These are phyloP conservation scores for Pseudozyma sp. DNA, from an alignment of 1,284 basidiomycete species.

Conservation along the genomic window DNA sequence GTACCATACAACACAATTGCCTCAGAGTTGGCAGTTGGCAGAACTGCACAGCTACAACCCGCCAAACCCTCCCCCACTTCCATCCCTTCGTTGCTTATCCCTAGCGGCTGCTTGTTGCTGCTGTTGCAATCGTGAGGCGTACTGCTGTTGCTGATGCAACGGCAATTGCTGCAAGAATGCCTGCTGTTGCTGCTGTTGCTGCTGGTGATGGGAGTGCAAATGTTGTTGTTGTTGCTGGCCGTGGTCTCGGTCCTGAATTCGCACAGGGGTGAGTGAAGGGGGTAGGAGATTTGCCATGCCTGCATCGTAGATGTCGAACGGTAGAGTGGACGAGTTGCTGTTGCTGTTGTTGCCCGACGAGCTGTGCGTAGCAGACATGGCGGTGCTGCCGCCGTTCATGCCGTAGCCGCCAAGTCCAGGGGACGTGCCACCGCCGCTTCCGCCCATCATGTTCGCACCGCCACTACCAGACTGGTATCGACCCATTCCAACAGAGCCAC, in stretches of 20 bases:
- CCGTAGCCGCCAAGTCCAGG: slow-evolving; percentile 20
- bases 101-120: slow-evolving; percentile 6
- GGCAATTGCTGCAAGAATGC: no score
- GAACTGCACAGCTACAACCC: slow-evolving; percentile 10
- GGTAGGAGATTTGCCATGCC: slow-evolving; percentile 55
- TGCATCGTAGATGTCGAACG: slow-evolving; percentile 57
- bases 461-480: slow-evolving; percentile 11
- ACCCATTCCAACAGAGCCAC: slow-evolving; percentile 9
- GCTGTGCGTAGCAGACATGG: slow-evolving; percentile 20
- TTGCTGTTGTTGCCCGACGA: slow-evolving; percentile 3
- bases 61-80: slow-evolving; percentile 20
- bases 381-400: slow-evolving; percentile 8
- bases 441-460: no score
- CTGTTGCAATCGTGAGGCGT: slow-evolving; percentile 19
- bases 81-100: slow-evolving; percentile 8
- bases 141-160: slow-evolving; percentile 18
- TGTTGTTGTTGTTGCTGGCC: slow-evolving; percentile 21
- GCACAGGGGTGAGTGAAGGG: slow-evolving; percentile 36
- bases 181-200: slow-evolving; percentile 29
- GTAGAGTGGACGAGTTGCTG: slow-evolving; percentile 30
- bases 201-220: slow-evolving; percentile 10
- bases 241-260: slow-evolving; percentile 47
- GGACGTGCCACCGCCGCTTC: slow-evolving; percentile 5
- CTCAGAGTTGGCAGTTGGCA: no score
- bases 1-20: not conserved